phyloP scores from a whole-genome alignment of 2,329 filamentous ascomycete genomes.

The Lecanoromycetidae sp. region DNA sequence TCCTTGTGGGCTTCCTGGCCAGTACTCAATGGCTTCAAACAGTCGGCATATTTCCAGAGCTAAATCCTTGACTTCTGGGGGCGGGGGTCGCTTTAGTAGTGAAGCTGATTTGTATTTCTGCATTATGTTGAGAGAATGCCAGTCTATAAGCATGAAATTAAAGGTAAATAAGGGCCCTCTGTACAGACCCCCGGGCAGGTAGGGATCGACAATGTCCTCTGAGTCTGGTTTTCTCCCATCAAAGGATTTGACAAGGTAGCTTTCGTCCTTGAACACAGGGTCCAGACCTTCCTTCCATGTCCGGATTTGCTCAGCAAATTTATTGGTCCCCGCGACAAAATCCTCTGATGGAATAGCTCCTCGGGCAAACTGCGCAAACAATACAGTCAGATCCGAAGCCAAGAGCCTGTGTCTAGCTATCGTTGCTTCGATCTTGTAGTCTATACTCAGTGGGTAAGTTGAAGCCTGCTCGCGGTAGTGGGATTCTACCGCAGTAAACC shows the following conservation, averaged over 20 bases:
- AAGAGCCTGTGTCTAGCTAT: conserved; percentile 58
- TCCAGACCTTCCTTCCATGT: conserved; percentile 43
- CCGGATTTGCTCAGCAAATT: conserved; percentile 35
- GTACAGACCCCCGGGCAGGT: conserved; percentile 57
- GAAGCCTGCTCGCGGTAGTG: conserved; percentile 50
- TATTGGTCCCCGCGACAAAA: conserved; percentile 51
- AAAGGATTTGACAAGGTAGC: conserved; percentile 53
- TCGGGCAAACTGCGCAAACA: conserved; percentile 58
- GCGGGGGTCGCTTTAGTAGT: conserved; percentile 35
- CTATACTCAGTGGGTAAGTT: conserved; percentile 49
- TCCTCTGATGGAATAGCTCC: conserved; percentile 52
- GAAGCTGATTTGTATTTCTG: conserved; percentile 61
- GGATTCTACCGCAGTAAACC: conserved; percentile 57
- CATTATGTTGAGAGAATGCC: conserved; percentile 68
- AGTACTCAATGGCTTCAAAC: conserved; percentile 65
- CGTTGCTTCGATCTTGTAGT: conserved; percentile 55
- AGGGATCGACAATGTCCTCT: conserved; percentile 63
- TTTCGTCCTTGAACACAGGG: conserved; percentile 47
- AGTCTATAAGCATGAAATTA: conserved; percentile 65
- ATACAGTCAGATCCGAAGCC: conserved; percentile 64
- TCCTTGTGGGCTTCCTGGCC: conserved; percentile 57
- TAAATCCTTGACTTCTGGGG: conserved; percentile 45
- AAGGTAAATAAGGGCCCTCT: conserved; percentile 58
- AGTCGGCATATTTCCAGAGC: conserved; percentile 63
- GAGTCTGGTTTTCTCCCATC: conserved; percentile 41